Base-by-base conservation (phyloP, 208 protist species). In the Leishmania braziliensis region DNA sequence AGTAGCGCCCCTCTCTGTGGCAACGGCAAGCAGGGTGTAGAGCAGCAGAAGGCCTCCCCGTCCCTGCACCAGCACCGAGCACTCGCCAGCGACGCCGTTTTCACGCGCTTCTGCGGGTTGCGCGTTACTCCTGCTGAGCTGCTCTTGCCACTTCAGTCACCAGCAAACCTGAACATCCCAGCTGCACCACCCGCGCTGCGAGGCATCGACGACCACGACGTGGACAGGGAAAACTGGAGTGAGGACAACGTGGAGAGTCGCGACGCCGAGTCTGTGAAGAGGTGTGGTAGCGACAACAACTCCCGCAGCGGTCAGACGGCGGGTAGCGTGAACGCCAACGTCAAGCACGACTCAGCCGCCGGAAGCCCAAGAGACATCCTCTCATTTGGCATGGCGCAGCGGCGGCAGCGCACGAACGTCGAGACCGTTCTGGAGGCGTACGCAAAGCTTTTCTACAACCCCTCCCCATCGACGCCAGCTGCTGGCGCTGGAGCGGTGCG, bases 41-140 rank as follows among this genome's bases (percentile, higher is more conserved):
- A 50, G 33, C 63, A 2, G n/a, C 63, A 58, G n/a, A 58, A 10
- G 14, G 43, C 14, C 5, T n/a, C 62, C 9, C 78, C 72, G 20
- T 85, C 82, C 9, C 72, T 85, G 77, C 73, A 85, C 54, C 82
- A 82, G 72, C 77, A 65, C 9, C 82, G 82, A 43, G 82, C 82
- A 29, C 65, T 82, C 20, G 72, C 77, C 58, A 85, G 82, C 36
- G 77, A 85, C 60, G 77, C 77, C 43, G 62, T 69, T 46, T 79
- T 85, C 63, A 63, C 82, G 6, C 77, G 63, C 26, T 85, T 85
- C 72, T 85, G 82, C 36, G 77, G 82, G 20, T 68, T 85, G 82
- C 78, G 63, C 5, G 72, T 81, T n/a, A 43, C 60, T 23, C 72
- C 78, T 46, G 82, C 78, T 53, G 60, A 85, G 62, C 73, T 85